Evolutionary conservation across 1,284 basidiomycete species (phyloP).

Genomic region (Tylopilus orsonianus): DNA sequence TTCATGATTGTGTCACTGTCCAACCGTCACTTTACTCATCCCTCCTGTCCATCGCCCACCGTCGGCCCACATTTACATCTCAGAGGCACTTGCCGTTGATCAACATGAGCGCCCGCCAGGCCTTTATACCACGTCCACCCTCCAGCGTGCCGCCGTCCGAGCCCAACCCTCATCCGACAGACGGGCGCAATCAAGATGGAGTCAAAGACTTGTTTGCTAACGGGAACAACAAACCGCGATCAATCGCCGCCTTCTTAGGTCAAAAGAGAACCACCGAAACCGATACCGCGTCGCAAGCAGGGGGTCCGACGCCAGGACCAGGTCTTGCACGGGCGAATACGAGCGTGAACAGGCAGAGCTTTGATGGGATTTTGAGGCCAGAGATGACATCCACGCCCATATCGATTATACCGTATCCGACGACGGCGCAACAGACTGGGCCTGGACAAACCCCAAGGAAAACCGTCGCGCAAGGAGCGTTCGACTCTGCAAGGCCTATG

Average conservation of each 20-base stretch:
- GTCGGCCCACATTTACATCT: not conserved
- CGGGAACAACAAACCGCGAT: slow-evolving; percentile 18
- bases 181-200: slow-evolving; percentile 9
- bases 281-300: slow-evolving; percentile 1
- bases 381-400: slow-evolving; percentile 22
- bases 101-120: slow-evolving; percentile 30
- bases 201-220: slow-evolving; percentile 3
- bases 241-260: slow-evolving; percentile 24
- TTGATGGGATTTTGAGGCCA: slow-evolving; percentile 26
- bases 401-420: slow-evolving; percentile 27
- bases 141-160: slow-evolving; percentile 14
- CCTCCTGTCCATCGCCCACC: not conserved
- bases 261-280: slow-evolving; percentile 13
- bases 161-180: slow-evolving; percentile 3
- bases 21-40: too few relatives aligned
- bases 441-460: slow-evolving; percentile 25
- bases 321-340: slow-evolving; percentile 13
- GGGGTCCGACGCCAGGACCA: slow-evolving; percentile 3
- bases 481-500: slow-evolving; percentile 18
- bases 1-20: too few relatives aligned
- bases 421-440: slow-evolving; percentile 1
- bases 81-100: not conserved
- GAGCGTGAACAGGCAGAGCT: slow-evolving; percentile 14
- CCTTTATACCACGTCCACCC: slow-evolving; percentile 23
- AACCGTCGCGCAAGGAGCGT: slow-evolving; percentile 1